Conservation (phyloP, 768 basidiomycete genomes). For the Daedalea quercina region DNA sequence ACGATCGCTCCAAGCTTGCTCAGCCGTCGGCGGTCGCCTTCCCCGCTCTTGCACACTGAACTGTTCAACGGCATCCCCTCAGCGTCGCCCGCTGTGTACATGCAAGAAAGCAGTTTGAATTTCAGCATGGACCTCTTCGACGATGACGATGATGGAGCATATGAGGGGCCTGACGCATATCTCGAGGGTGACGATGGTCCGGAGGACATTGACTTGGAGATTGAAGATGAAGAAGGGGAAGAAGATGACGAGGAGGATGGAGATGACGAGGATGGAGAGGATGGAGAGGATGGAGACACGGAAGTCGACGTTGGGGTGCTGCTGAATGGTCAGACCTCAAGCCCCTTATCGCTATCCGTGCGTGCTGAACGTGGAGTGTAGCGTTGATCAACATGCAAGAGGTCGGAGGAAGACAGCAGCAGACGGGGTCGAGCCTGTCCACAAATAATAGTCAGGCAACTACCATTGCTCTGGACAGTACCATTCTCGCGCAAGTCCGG, state of each 20-base stretch:
- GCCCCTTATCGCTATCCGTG: neutral
- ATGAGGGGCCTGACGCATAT: slow-evolving; percentile 14
- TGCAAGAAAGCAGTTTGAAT: neutral
- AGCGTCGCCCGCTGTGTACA: too few species aligned
- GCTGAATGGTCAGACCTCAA: neutral
- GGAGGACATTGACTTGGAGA: slow-evolving; percentile 24
- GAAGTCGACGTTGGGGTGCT: slow-evolving; percentile 18
- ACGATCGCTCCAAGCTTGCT: slow-evolving; percentile 12
- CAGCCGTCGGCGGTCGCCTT: slow-evolving; percentile 8
- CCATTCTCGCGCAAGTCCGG: slow-evolving; percentile 8
- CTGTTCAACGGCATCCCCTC: slow-evolving; percentile 9
- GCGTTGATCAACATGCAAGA: neutral
- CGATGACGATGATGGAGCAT: slow-evolving; percentile 24
- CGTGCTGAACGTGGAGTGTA: neutral
- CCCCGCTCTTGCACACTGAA: neutral
- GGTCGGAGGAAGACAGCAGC: neutral
- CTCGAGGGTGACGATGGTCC: slow-evolving; percentile 28
- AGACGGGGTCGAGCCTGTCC: neutral
- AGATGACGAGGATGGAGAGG: slow-evolving; percentile 17
- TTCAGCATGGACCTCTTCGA: slow-evolving; percentile 6
- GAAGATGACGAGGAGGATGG: slow-evolving; percentile 17
- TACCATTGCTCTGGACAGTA: neutral
- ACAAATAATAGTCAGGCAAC: neutral
- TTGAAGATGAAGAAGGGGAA: slow-evolving; percentile 19
- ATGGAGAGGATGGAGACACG: slow-evolving; percentile 11